Conservation (phyloP, 441 rosid species). For the Erysimum cheiri region DNA sequence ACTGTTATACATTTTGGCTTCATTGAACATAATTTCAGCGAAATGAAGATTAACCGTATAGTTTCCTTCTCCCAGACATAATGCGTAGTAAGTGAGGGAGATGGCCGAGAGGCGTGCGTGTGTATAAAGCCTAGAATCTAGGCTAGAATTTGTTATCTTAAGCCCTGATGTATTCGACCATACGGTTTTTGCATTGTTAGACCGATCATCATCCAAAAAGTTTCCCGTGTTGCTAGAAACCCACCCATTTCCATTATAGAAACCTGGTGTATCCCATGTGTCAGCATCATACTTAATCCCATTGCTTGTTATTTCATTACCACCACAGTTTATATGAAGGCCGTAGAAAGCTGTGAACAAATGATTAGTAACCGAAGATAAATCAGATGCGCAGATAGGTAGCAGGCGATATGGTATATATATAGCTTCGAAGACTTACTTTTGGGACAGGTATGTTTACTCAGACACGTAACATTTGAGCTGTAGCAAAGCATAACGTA, state of each 20-base stretch:
- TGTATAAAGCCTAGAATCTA: conserved; percentile 51
- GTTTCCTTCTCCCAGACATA: conserved; percentile 54
- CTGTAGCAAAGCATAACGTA: conserved; percentile 40
- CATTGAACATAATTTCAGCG: conserved; percentile 57
- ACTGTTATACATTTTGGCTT: conserved; percentile 34
- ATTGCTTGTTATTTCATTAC: conserved; percentile 22
- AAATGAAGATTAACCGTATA: conserved; percentile 68
- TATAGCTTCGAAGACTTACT: conserved; percentile 49
- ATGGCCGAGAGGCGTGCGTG: conserved; percentile 58
- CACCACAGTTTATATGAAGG: conserved; percentile 69
- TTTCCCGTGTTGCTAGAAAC: conserved; percentile 59
- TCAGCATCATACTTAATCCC: conserved; percentile 50
- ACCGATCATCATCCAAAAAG: conserved; percentile 50
- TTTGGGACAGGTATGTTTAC: conserved; percentile 33
- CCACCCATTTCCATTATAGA: conserved; percentile 48
- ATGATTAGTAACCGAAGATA: not conserved
- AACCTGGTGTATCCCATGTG: conserved; percentile 36
- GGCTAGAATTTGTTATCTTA: conserved; percentile 37
- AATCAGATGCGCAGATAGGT: conserved; percentile 37
- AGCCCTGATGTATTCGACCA: conserved; percentile 29
- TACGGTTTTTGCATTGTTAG: not conserved
- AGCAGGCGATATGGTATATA: conserved; percentile 11
- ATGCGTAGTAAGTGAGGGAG: conserved; percentile 63
- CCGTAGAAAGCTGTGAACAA: conserved; percentile 46
- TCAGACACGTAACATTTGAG: conserved; percentile 49